Percentiles rank a stretch among this genome's conserved stretches.
phyloP scores from a whole-genome alignment of 2,329 filamentous ascomycete genomes.

The Penicillium sp. region DNA sequence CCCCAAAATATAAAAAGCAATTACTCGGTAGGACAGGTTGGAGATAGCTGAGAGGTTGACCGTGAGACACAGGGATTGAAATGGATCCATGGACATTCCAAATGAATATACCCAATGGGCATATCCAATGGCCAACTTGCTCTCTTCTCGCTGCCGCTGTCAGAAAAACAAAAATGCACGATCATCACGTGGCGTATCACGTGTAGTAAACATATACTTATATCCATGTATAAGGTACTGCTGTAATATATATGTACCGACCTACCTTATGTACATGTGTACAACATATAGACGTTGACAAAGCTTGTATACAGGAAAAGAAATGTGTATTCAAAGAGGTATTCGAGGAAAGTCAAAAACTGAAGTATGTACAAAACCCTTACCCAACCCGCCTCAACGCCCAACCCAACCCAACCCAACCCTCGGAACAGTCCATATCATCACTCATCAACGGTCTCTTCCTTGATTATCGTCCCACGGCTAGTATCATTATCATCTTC shows the following conservation, averaged over 20 bases:
- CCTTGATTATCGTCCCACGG: constrained; percentile 34
- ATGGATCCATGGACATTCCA: not conserved
- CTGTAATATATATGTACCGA: too few relatives aligned
- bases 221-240: too few relatives aligned
- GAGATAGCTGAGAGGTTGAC: not conserved
- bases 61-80: not conserved
- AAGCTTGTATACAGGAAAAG: not conserved
- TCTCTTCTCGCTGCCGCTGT: not conserved
- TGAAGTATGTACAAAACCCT: constrained; percentile 15
- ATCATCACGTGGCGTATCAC: constrained; percentile 8
- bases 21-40: not conserved
- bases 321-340: not conserved
- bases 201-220: not conserved
- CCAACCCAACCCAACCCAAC: constrained; percentile 17
- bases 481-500: constrained; percentile 35
- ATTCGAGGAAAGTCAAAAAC: constrained; percentile 4
- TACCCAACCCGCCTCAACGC: constrained; percentile 17
- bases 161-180: not conserved
- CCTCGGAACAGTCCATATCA: constrained; percentile 13
- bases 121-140: not conserved
- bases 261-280: too few relatives aligned
- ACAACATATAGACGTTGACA: too few relatives aligned
- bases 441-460: constrained; percentile 32
- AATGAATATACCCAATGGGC: not conserved
- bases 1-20: not conserved